phyloP scores from a whole-genome alignment of 805 yeast species.

The Huiozyma sinensis region DNA sequence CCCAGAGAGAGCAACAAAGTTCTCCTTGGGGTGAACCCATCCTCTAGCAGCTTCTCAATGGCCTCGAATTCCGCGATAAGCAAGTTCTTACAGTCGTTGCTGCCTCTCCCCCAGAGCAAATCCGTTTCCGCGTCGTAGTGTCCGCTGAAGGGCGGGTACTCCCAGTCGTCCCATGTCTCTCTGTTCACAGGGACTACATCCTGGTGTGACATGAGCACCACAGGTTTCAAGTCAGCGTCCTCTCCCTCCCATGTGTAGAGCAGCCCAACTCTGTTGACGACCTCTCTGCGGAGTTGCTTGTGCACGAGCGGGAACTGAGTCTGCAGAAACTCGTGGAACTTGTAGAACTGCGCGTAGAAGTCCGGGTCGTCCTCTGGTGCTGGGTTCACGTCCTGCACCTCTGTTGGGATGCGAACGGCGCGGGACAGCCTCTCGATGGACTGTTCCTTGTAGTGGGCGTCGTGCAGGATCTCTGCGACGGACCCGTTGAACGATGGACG shows the following conservation, averaged over 20 bases:
- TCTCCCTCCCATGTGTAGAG: constrained; percentile 58
- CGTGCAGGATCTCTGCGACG: constrained; percentile 21
- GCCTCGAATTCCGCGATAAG: constrained; percentile 59
- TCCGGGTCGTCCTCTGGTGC: constrained; percentile 22
- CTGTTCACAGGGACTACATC: constrained; percentile 74
- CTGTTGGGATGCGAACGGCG: constrained; percentile 58
- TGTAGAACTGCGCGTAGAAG: constrained; percentile 34
- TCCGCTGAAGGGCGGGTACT: constrained; percentile 55
- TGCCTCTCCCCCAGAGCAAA: constrained; percentile 65
- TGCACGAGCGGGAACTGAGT: constrained; percentile 48
- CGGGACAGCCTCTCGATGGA: constrained; percentile 39
- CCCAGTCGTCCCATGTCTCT: constrained; percentile 53
- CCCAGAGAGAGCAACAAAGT: constrained; percentile 59
- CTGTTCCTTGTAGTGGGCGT: constrained; percentile 27
- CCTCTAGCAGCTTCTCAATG: constrained; percentile 41
- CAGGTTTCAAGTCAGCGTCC: constrained; percentile 43
- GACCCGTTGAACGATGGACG: constrained; percentile 17
- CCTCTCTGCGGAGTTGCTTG: constrained; percentile 36
- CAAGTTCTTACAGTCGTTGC: constrained; percentile 63
- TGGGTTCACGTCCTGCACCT: constrained; percentile 43
- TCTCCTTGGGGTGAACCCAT: constrained; percentile 49
- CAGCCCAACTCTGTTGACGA: constrained; percentile 54
- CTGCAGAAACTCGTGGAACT: constrained; percentile 44
- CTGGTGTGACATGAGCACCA: constrained; percentile 67
- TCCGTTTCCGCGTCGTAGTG: constrained; percentile 48